Evolutionary conservation across 805 yeast genomes (phyloP).

Genomic region (Zygosaccharomyces pseudorouxii): DNA sequence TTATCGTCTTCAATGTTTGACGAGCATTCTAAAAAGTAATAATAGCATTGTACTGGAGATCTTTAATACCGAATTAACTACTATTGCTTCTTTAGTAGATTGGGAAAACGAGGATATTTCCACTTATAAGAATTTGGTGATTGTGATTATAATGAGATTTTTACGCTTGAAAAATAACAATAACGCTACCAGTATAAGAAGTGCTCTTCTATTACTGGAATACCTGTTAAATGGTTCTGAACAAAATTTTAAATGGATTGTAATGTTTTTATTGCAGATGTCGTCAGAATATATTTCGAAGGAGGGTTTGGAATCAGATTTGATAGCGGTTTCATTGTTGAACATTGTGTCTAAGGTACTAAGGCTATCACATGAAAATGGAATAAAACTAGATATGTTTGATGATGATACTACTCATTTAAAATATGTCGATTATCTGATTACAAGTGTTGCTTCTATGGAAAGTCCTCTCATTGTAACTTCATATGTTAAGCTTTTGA

Average conservation of each 20-base stretch:
- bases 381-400: constrained; percentile 31
- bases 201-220: constrained; percentile 43
- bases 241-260: constrained; percentile 43
- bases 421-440: constrained; percentile 43
- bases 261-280: constrained; percentile 40
- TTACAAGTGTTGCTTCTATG: constrained; percentile 45
- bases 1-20: constrained; percentile 54
- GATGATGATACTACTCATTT: constrained; percentile 31
- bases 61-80: constrained; percentile 55
- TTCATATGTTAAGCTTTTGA: constrained; percentile 42
- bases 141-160: constrained; percentile 45
- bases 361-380: constrained; percentile 30
- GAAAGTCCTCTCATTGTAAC: constrained; percentile 37
- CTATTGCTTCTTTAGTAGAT: constrained; percentile 38
- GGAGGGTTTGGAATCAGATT: constrained; percentile 25
- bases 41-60: constrained; percentile 41
- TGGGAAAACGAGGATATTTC: constrained; percentile 45
- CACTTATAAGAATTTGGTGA: constrained; percentile 55
- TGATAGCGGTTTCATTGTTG: constrained; percentile 32
- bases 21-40: constrained; percentile 48
- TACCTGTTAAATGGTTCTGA: constrained; percentile 56
- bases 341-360: constrained; percentile 33
- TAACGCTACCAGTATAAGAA: constrained; percentile 39
- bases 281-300: constrained; percentile 30
- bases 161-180: constrained; percentile 35